Conservation (phyloP, 148 eudicot genomes). For the Vaccinium macrocarpon region DNA sequence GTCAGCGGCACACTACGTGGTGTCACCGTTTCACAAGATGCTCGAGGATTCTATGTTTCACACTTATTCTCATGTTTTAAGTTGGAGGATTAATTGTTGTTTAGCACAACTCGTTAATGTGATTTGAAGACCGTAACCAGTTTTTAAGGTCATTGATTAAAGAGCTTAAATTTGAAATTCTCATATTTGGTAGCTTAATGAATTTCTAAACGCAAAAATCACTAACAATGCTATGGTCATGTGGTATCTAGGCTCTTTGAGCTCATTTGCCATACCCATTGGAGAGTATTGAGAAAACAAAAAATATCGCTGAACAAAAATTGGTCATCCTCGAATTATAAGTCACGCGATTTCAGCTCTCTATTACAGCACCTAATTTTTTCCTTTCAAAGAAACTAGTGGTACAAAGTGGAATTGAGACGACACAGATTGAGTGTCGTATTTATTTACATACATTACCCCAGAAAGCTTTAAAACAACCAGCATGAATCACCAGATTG, state of each 20-base stretch:
- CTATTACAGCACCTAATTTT: not conserved
- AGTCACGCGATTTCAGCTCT: not conserved
- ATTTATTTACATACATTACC: not conserved
- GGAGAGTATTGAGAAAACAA: not conserved
- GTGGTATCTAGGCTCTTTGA: not conserved
- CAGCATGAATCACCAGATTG: not conserved
- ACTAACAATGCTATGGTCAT: not conserved
- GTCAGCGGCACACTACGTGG: too few species aligned
- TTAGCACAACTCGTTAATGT: too few species aligned
- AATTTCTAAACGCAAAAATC: not conserved
- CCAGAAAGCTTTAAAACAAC: not conserved
- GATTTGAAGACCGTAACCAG: not conserved
- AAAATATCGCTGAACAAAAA: not conserved
- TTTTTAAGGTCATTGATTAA: not conserved
- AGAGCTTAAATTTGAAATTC: not conserved
- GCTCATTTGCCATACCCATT: not conserved
- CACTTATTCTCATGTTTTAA: too few species aligned
- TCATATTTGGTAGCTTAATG: not conserved
- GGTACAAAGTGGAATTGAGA: not conserved
- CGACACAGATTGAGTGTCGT: not conserved
- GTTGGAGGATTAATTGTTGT: too few species aligned
- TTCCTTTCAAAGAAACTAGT: not conserved
- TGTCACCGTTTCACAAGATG: too few species aligned
- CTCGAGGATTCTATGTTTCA: too few species aligned
- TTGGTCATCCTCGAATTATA: not conserved